Evolutionary conservation across 805 yeast species (phyloP).

Genomic region (Hyphopichia homilentoma): DNA sequence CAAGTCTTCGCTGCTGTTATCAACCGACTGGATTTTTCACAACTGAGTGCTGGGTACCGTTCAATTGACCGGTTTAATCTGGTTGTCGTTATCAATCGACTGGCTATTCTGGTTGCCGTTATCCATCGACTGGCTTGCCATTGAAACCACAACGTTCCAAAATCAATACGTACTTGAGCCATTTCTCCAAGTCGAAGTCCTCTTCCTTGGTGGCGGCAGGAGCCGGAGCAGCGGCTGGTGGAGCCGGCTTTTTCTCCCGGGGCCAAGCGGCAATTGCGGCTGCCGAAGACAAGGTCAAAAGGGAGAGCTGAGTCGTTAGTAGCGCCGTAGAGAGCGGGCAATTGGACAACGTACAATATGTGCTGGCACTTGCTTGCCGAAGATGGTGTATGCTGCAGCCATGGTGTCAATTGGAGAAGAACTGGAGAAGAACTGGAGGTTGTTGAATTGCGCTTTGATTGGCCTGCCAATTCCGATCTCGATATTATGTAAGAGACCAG

Average conservation of each 20-base stretch:
- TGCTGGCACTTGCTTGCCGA: constrained; percentile 44
- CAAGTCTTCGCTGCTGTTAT: too few species aligned
- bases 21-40: too few species aligned
- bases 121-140: too few species aligned
- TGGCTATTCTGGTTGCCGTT: too few species aligned
- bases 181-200: constrained; percentile 42
- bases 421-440: too few species aligned
- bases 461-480: constrained; percentile 3
- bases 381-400: constrained; percentile 41
- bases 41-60: too few species aligned
- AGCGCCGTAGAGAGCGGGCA: neutral
- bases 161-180: constrained; percentile 42
- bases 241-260: constrained; percentile 18
- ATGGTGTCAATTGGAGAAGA: constrained; percentile 16
- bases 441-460: too few species aligned
- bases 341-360: constrained; percentile 33
- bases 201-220: constrained; percentile 28
- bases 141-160: too few species aligned
- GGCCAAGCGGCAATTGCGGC: constrained; percentile 38
- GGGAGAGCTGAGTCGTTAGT: constrained; percentile 30
- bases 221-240: constrained; percentile 20
- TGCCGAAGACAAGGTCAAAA: constrained; percentile 38
- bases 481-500: too few species aligned
- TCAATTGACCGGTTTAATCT: too few species aligned
- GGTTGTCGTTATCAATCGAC: too few species aligned